Evolutionary conservation across 371 early-diverging fungal species (phyloP), one percentile per base, ranked within the genome.

Genomic region (Zopfochytrium polystomum): DNA sequence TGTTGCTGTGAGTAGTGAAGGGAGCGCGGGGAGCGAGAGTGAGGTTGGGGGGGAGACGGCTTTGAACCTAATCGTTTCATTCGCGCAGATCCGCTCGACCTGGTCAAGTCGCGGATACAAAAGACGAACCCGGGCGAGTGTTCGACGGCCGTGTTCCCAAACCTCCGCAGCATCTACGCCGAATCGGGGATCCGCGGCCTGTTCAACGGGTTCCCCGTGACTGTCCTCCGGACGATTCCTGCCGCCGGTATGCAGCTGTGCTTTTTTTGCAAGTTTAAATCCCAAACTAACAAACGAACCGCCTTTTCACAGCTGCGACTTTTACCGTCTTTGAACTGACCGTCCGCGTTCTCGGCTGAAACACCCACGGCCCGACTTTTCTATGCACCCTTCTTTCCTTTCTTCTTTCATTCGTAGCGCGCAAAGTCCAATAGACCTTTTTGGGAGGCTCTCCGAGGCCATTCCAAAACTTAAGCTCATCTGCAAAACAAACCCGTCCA

Each of bases 281-380:
- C 27, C 59, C 47, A 27, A 85, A 82, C 13, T 77, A 85, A n/a
- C n/a, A n/a, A n/a, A n/a, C n/a, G 20, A 38, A n/a, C n/a, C 88
- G 77, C 38, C 38, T 18, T 11, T 38, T 18, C 7, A 38, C 38
- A 38, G 38, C 38, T 23, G 88, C 85, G 13, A 90, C 90, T 4
- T 90, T 90, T 66, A 85, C 87, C 25, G 82, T 87, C 1, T 90
- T 87, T 55, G 90, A 90, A 64, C 68, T 87, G 42, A 81, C 77
- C 25, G 82, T 85, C 72, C 73, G 84, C 44, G 70, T 77, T n/a
- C 31, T 63, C 30, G 15, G 45, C 13, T 57, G 20, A 30, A 38
- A 38, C n/a, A n/a, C n/a, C n/a, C n/a, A n/a, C n/a, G n/a, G n/a
- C n/a, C n/a, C n/a, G n/a, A n/a, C n/a, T n/a, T n/a, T n/a, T n/a